Percentiles rank a stretch among this genome's conserved stretches.
Conservation (phyloP, 257 asterid genomes). For the Lycium ferocissimum region DNA sequence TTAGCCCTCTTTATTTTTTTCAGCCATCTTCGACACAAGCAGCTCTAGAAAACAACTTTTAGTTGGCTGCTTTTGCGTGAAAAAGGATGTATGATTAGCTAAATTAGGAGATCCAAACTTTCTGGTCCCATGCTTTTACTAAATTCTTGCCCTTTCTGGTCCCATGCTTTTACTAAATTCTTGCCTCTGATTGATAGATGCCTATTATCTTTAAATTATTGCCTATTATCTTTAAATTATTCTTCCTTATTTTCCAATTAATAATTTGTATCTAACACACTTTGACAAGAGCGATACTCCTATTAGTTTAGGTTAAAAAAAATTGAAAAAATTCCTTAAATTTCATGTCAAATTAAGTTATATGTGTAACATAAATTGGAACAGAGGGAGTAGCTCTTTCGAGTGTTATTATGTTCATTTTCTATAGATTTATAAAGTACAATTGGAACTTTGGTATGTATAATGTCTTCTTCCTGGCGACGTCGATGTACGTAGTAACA, state of each 20-base stretch:
- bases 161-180: not conserved
- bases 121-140: not conserved
- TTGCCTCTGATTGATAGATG: slow-evolving; percentile 11
- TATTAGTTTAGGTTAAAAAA: too few relatives aligned
- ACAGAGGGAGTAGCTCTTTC: not conserved
- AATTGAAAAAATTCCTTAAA: not conserved
- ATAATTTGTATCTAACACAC: not conserved
- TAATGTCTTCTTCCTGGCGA: not conserved
- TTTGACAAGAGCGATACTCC: not conserved
- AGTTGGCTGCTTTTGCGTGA: not conserved
- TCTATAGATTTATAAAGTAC: not conserved
- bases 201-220: not conserved
- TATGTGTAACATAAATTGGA: not conserved
- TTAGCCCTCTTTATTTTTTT: not conserved
- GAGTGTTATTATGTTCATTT: not conserved
- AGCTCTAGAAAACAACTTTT: not conserved
- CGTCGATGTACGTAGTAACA: not conserved
- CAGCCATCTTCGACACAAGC: not conserved
- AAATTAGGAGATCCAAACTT: too few relatives aligned
- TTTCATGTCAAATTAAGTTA: not conserved
- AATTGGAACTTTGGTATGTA: not conserved
- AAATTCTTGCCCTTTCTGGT: not conserved
- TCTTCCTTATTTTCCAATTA: not conserved
- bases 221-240: not conserved
- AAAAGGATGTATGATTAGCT: not conserved